Base-by-base conservation (phyloP, 2,329 filamentous ascomycete species). In the Raffaelea arxii region DNA sequence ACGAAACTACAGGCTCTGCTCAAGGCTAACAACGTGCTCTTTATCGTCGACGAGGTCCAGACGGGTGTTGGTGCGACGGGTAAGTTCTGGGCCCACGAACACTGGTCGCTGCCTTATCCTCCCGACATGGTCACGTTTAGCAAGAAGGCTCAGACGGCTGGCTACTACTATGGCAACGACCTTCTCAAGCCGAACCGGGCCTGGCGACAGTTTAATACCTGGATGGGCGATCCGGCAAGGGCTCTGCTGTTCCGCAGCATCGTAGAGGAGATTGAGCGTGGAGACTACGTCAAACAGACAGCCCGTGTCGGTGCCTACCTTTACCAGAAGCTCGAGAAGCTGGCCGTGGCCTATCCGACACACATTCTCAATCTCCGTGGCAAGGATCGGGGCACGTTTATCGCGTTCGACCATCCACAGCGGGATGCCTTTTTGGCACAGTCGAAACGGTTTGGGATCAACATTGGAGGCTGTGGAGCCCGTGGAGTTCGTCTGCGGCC, bases 181-280 rank as follows among this genome's bases (percentile, higher is more conserved):
- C 80, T 78, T 36, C 74, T 95, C 55, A 76, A 86, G 14, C 89
- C 89, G 51, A 94, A 94, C 73, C 90, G 90, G 75, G 84, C 90
- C 6, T 95, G 94, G 73, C 82, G 89, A 51, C 89, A 95, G 68
- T 95, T 95, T 76, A 95, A 95, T 74, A 95, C 88, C 42, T 95
- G 89, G 89, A 94, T 95, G 84, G 89, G 89, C 58, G 89, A 95
- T 68, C 89, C 89, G 16, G 82, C 84, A 12, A 81, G 87, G 49
- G 87, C 85, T 16, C 70, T 95, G 50, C 75, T 95, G 54, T 94
- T 94, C 82, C 80, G 85, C 53, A 84, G 80, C 59, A 94, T 95
- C 67, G 78, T 91, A 60, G 68, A 85, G 49, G 88, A 95, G 69
- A 82, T 84, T 47, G 71, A 88, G 65, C 72, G 79, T 43, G 72